Evolutionary conservation across 495 filamentous ascomycete species (phyloP).

Genomic region (Talaromyces thailandensis): DNA sequence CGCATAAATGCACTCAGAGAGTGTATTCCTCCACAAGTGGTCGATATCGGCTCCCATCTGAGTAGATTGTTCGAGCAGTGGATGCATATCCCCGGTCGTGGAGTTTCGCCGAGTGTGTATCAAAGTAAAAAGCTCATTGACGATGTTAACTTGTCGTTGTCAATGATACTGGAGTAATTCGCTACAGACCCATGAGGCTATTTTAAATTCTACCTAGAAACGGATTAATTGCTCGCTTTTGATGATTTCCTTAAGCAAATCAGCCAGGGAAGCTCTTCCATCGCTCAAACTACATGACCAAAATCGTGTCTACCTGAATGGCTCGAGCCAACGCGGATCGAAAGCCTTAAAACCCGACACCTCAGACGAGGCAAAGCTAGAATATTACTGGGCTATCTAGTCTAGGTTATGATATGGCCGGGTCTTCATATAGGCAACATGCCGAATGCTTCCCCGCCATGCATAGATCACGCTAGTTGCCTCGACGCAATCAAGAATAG

Average conservation of each 20-base stretch:
- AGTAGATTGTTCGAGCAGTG: slow-evolving; percentile 10
- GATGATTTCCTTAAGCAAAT: neutral
- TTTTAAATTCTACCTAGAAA: neutral
- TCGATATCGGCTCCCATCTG: slow-evolving; percentile 15
- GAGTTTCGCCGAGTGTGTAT: slow-evolving; percentile 5
- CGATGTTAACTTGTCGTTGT: neutral
- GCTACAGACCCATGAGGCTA: neutral
- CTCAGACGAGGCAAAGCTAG: neutral
- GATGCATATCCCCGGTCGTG: slow-evolving; percentile 12
- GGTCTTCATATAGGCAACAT: neutral
- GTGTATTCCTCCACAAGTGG: slow-evolving; percentile 7
- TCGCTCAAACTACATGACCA: neutral
- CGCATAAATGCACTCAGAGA: neutral
- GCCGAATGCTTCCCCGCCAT: neutral
- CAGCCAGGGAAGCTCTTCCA: neutral
- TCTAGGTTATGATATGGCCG: too few relatives aligned
- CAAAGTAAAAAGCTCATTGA: neutral
- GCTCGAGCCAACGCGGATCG: neutral
- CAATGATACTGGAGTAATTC: neutral
- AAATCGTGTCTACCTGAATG: neutral
- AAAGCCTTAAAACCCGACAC: neutral
- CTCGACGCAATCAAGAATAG: neutral
- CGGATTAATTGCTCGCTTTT: neutral
- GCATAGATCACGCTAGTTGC: neutral
- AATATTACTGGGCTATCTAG: neutral